Evolutionary conservation across 352 stramenopile species (phyloP), one percentile per base, ranked within the genome.

Genomic region (Pythium brassicae): DNA sequence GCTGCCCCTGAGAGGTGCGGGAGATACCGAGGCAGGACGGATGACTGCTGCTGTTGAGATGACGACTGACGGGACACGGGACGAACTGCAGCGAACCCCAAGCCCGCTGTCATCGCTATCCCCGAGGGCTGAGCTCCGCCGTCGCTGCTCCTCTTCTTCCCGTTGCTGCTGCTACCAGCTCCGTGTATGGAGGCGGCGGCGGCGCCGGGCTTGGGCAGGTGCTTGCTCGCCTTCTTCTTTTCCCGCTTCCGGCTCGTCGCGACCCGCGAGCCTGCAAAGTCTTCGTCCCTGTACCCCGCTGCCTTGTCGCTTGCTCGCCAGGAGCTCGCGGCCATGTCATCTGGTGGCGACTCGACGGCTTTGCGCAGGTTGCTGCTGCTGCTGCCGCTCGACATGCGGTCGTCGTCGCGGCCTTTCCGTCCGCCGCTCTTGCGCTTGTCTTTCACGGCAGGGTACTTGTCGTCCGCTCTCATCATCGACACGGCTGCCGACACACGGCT

Each of bases 371-470:
- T 79, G 50, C 55, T 75, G 52, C 66, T 81, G 23, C 59, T 75
- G 15, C 51, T 70, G 49, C 73, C 62, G 32, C 52, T 51, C 25
- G 42, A 14, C 42, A 47, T 47, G 8, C 59, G 69, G 35, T 78
- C 68, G 14, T 81, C 68, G 29, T 75, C 74, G 46, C 62, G 65
- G 17, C 66, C 56, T 27, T 72, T 68, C 12, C 70, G 71, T 23
- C 65, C 71, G 1, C 72, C 71, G 39, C 65, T 78, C 29, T 69
- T 63, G 20, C 72, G 63, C 58, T 80, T 82, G 4, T 84, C 71
- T 54, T 70, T 76, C 39, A 46, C 19, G 1, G 57, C 19, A 6
- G 59, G 27, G 22, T 29, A 64, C 53, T 82, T 84, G 22, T 84
- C 74, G 44, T 84, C 74, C 17, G 69, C 57, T 19, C 50, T 62